Evolutionary conservation across 192 early-diverging fungal genomes (phyloP), one percentile per base, ranked within the genome.

Genomic region (Coemansia sp.): DNA sequence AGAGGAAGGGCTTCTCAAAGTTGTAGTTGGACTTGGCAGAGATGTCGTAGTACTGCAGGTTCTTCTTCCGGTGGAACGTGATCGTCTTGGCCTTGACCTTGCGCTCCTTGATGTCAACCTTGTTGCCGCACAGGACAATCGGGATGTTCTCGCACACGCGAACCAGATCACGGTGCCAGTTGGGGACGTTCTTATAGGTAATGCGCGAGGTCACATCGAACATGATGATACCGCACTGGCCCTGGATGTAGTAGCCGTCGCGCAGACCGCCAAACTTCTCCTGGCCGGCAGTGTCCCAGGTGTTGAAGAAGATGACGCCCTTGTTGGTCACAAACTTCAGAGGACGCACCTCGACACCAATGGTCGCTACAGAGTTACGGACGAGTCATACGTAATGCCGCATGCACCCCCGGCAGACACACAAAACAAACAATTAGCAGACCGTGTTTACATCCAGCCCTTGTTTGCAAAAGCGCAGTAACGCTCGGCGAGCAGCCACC

Each of bases 31-130:
- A 86, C 86, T 99, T 99, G 67, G 97, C 97, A 50, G 88, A 91
- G 76, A 99, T 99, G 78, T 99, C 97, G 80, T 98, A 99, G 88
- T 99, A 99, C 84, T 99, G 97, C 30, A 99, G 87, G 81, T 97
- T 98, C 89, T 98, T 97, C 86, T 99, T 99, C 67, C 97, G 84
- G 85, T 99, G 97, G 91, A 99, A 99, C 49, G 95, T 97, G 83
- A 99, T 99, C 62, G 88, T 87, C 85, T 99, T 99, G 44, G 95
- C 94, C 90, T 98, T 99, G 62, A 99, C 97, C 82, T 98, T 99
- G 73, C 97, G 91, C 79, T 99, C 97, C 89, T 99, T 99, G 81
- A 99, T 92, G 79, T 99, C 97, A 51, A 99, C 95, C 83, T 99
- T 99, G 89, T 99, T 99, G 72, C 97, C 97, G 85, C 91, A 94